phyloP scores from a whole-genome alignment of 805 yeast genomes.

The Yamadazyma laniorum region DNA sequence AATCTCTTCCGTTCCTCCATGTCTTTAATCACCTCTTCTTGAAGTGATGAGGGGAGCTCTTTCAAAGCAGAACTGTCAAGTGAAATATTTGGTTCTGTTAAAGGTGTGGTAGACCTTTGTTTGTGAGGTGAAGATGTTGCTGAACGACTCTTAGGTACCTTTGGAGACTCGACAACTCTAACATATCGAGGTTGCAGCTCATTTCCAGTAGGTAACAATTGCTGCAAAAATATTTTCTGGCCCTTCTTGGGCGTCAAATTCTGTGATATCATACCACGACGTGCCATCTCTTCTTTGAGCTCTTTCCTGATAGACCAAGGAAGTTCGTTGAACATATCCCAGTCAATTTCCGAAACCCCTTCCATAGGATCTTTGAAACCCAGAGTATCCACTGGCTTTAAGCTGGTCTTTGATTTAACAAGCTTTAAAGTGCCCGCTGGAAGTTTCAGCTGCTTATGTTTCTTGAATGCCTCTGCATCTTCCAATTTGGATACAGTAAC shows the following conservation, averaged over 20 bases:
- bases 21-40: conserved; percentile 36
- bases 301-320: conserved; percentile 70
- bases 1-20: conserved; percentile 28
- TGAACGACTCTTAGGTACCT: conserved; percentile 15
- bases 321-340: conserved; percentile 60
- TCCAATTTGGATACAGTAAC: conserved; percentile 62
- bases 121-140: conserved; percentile 13
- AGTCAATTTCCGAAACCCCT: conserved; percentile 46
- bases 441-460: conserved; percentile 24
- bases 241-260: conserved; percentile 11
- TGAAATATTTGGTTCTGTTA: conserved; percentile 13
- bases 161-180: conserved; percentile 31
- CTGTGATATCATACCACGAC: conserved; percentile 33
- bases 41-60: conserved; percentile 38
- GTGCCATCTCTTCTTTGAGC: conserved; percentile 48
- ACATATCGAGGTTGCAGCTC: conserved; percentile 29
- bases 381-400: conserved; percentile 6
- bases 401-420: not conserved
- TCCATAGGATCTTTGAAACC: conserved; percentile 18
- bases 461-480: conserved; percentile 27
- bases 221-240: conserved; percentile 34
- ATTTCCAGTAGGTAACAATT: conserved; percentile 33
- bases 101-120: conserved; percentile 16
- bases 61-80: conserved; percentile 37
- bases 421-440: conserved; percentile 13